Evolutionary conservation across 2,329 filamentous ascomycete genomes (phyloP).

Genomic region (Orbilia quercus): DNA sequence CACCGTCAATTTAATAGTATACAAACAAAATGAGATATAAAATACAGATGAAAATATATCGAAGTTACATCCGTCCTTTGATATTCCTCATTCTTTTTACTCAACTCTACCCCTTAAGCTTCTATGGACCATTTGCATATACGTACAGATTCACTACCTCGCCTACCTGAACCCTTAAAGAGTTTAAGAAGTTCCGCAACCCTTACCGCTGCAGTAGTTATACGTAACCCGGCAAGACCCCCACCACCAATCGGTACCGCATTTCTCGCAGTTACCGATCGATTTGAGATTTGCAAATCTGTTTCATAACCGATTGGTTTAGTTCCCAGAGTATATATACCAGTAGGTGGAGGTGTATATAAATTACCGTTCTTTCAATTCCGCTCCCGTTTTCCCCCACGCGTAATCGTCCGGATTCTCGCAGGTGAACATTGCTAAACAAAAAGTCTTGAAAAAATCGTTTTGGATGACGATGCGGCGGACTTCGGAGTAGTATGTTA

Average conservation of each 20-base stretch:
- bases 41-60: no score
- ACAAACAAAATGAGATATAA: no score
- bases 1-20: no score
- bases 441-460: conserved; percentile 5
- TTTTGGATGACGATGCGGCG: conserved; percentile 6
- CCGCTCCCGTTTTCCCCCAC: conserved; percentile 9
- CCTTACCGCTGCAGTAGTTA: conserved; percentile 17
- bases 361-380: conserved; percentile 19
- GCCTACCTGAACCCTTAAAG: neutral
- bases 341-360: neutral
- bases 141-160: neutral
- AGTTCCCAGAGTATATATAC: neutral
- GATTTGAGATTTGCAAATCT: conserved; percentile 23
- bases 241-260: conserved; percentile 29
- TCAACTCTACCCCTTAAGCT: no score
- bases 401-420: conserved; percentile 27
- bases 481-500: conserved; percentile 23
- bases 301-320: no score
- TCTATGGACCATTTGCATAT: neutral
- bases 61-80: no score
- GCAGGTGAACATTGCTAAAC: conserved; percentile 19
- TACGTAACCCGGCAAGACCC: conserved; percentile 27
- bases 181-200: neutral
- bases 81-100: no score
- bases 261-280: conserved; percentile 15